phyloP scores from a whole-genome alignment of 2,329 filamentous ascomycete genomes.

The Colletotrichum siamense region DNA sequence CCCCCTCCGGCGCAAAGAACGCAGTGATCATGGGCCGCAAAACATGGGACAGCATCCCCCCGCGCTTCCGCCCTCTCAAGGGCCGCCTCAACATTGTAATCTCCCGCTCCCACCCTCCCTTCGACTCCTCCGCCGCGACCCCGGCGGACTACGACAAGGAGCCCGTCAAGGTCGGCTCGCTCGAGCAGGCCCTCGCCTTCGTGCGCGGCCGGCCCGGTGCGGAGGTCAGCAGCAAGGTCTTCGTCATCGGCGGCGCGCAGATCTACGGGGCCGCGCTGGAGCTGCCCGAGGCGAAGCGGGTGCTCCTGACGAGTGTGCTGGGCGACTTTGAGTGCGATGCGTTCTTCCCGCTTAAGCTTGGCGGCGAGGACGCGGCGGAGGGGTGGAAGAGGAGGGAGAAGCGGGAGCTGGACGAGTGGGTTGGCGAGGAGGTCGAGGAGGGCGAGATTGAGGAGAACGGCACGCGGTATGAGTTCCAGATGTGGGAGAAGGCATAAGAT shows the following conservation, averaged over 20 bases:
- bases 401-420: conserved; percentile 64
- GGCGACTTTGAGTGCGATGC: conserved; percentile 79
- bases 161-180: conserved; percentile 62
- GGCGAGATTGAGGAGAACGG: conserved; percentile 67
- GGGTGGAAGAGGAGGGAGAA: conserved; percentile 30
- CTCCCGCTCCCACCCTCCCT: conserved; percentile 54
- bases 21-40: conserved; percentile 97
- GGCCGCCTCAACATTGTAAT: conserved; percentile 85
- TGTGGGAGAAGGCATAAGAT: conserved; percentile 65
- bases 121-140: conserved; percentile 3
- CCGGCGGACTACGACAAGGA: conserved; percentile 38
- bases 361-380: conserved; percentile 34
- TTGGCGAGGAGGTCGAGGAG: conserved; percentile 66
- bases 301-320: conserved; percentile 72
- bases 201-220: conserved; percentile 36
- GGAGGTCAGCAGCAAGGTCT: conserved; percentile 65
- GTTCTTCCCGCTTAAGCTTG: conserved; percentile 69
- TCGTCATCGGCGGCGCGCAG: conserved; percentile 89
- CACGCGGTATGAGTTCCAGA: conserved; percentile 72
- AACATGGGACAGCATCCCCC: conserved; percentile 92
- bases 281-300: conserved; percentile 59
- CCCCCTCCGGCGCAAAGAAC: conserved; percentile 53
- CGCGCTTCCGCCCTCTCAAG: conserved; percentile 77
- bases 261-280: conserved; percentile 78
- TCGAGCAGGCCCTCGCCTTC: conserved; percentile 62